Evolutionary conservation across 306 rosid genomes (phyloP).

Genomic region (Pyrus betulifolia): DNA sequence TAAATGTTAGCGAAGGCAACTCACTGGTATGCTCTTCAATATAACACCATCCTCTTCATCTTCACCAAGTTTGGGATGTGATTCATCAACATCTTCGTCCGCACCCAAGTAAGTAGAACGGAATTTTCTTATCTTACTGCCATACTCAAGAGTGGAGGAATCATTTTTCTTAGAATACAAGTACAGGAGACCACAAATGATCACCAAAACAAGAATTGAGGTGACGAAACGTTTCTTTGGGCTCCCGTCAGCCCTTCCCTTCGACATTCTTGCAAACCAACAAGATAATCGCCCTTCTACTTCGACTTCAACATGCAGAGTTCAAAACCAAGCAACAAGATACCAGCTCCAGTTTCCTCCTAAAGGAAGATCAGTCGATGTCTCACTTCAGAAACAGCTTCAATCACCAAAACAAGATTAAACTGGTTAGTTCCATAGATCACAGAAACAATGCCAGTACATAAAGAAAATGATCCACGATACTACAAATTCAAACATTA

Average conservation of each 20-base stretch:
- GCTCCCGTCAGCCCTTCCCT: slow-evolving; percentile 86
- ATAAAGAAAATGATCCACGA: neutral
- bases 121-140: slow-evolving; percentile 60
- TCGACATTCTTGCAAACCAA: slow-evolving; percentile 44
- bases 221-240: slow-evolving; percentile 66
- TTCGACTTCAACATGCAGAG: slow-evolving; percentile 12
- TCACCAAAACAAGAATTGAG: slow-evolving; percentile 41
- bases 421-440: slow-evolving; percentile 3
- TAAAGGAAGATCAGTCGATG: neutral
- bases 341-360: neutral
- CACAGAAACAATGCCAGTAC: neutral
- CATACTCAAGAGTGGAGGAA: slow-evolving; percentile 68
- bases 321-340: neutral
- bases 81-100: slow-evolving; percentile 64
- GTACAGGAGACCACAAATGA: slow-evolving; percentile 65
- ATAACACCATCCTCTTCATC: slow-evolving; percentile 45
- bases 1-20: slow-evolving; percentile 18
- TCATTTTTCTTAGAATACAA: slow-evolving; percentile 50
- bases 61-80: slow-evolving; percentile 46
- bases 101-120: slow-evolving; percentile 75
- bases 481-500: neutral
- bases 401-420: neutral
- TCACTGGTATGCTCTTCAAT: slow-evolving; percentile 84
- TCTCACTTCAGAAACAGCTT: neutral
- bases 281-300: slow-evolving; percentile 9